A percentile compares a stretch with the other conserved stretches of the same genome.
Conservation (phyloP, 129 eudicot species). For the Saposhnikovia divaricata region DNA sequence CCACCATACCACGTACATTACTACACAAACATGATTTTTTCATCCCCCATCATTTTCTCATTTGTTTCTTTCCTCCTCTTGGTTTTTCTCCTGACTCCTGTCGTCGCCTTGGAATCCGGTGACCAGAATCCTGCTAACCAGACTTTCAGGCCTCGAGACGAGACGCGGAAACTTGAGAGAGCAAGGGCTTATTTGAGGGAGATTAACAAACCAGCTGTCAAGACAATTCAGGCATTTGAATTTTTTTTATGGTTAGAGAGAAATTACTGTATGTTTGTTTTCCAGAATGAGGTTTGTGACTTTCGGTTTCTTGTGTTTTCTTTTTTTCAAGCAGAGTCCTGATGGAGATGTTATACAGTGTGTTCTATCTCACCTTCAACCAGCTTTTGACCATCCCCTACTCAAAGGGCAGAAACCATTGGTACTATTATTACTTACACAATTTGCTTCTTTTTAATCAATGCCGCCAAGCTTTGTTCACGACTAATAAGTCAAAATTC, state of each 20-base stretch:
- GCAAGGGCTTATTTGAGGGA: slow-evolving; percentile 53
- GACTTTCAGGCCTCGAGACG: slow-evolving; percentile 51
- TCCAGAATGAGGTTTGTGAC: slow-evolving; percentile 6
- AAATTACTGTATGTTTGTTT: neutral
- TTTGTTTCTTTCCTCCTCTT: slow-evolving; percentile 19
- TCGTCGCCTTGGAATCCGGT: slow-evolving; percentile 8
- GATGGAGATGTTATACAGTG: slow-evolving; percentile 92
- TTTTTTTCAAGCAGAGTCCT: slow-evolving; percentile 48
- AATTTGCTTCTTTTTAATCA: neutral
- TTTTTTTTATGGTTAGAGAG: neutral
- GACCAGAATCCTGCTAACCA: slow-evolving; percentile 36
- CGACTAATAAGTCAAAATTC: neutral
- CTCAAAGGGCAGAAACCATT: slow-evolving; percentile 85
- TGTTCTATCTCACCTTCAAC: slow-evolving; percentile 80
- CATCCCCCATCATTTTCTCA: slow-evolving; percentile 18
- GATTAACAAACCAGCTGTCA: slow-evolving; percentile 79
- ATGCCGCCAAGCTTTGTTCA: neutral
- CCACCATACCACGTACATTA: slow-evolving; percentile 25
- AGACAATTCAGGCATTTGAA: slow-evolving; percentile 48
- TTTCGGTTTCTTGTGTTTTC: slow-evolving; percentile 10
- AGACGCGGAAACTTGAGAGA: slow-evolving; percentile 51
- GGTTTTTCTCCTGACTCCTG: slow-evolving; percentile 16
- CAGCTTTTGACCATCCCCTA: slow-evolving; percentile 93
- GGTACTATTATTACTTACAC: slow-evolving; percentile 25
- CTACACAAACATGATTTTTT: slow-evolving; percentile 32